phyloP scores from a whole-genome alignment of 2,329 filamentous ascomycete genomes.

The Harringtonia aguacate region DNA sequence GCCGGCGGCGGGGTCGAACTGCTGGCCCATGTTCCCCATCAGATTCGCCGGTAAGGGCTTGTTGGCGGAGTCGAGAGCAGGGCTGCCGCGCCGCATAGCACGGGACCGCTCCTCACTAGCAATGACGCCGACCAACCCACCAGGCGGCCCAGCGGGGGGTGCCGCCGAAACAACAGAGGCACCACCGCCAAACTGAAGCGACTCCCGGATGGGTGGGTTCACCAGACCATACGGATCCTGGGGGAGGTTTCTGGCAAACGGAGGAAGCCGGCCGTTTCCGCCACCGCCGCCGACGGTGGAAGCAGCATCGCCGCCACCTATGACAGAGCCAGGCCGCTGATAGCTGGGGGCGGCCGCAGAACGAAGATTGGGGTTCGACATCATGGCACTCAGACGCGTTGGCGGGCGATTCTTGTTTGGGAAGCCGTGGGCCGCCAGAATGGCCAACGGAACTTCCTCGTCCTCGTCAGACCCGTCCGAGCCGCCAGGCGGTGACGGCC shows the following conservation, averaged over 20 bases:
- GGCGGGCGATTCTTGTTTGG: conserved; percentile 69
- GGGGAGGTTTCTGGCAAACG: conserved; percentile 73
- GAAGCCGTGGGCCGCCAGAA: conserved; percentile 82
- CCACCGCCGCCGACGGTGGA: conserved; percentile 15
- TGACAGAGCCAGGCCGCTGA: conserved; percentile 43
- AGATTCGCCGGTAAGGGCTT: conserved; percentile 20
- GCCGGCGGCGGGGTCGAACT: conserved; percentile 37
- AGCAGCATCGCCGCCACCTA: conserved; percentile 42
- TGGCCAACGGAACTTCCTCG: conserved; percentile 78
- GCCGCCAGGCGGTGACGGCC: conserved; percentile 23
- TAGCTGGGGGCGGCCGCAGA: conserved; percentile 35
- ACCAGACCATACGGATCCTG: conserved; percentile 78
- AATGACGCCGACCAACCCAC: conserved; percentile 84
- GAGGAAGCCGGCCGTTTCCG: conserved; percentile 49
- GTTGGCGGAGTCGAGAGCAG: conserved; percentile 46
- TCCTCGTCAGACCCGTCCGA: conserved; percentile 62
- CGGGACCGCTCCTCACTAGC: conserved; percentile 71
- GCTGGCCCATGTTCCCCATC: conserved; percentile 18
- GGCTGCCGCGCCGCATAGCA: conserved; percentile 68
- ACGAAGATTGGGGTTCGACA: conserved; percentile 63
- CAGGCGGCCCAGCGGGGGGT: conserved; percentile 66
- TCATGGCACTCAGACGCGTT: conserved; percentile 50
- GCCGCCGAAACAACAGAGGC: conserved; percentile 20
- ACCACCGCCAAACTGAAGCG: conserved; percentile 57
- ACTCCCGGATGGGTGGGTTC: conserved; percentile 61